A percentile compares a stretch with the other conserved stretches of the same genome.
Conservation (phyloP, 139 green algal genomes). For the Micractinium conductrix region DNA sequence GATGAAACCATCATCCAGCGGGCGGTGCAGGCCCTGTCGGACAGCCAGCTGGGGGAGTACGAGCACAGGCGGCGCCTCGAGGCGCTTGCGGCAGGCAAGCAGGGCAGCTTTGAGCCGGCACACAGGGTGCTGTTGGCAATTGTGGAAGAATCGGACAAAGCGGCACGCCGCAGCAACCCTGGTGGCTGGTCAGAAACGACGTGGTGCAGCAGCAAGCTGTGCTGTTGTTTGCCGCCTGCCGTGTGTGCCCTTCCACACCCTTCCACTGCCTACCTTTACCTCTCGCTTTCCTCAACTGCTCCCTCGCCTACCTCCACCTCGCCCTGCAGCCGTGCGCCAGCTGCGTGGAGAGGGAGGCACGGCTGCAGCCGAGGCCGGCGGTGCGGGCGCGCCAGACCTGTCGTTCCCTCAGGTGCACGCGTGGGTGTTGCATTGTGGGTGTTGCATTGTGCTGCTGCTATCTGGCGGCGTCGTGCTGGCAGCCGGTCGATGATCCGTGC, state of each 20-base stretch:
- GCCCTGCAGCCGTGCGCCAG: conserved; percentile 23
- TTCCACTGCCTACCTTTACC: no score
- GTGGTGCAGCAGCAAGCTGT: no score
- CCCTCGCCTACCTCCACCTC: background rate
- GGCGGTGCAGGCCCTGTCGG: conserved; percentile 29
- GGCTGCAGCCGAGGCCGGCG: background rate
- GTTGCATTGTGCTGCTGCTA: no score
- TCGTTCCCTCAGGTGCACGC: conserved; percentile 9
- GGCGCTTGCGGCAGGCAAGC: conserved; percentile 24
- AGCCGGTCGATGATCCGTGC: background rate
- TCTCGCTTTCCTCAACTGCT: no score
- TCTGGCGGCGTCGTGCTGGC: no score
- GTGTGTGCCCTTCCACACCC: no score
- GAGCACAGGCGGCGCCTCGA: conserved; percentile 45
- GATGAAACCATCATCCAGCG: conserved; percentile 50
- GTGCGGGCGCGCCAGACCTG: background rate
- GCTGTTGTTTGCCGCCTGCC: no score
- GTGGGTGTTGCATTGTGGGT: no score
- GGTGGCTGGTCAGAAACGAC: no score
- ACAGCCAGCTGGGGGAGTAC: conserved; percentile 39
- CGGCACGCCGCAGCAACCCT: no score
- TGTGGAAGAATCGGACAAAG: no score
- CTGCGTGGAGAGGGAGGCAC: conserved; percentile 10
- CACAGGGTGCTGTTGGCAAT: no score
- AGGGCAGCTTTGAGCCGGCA: background rate